Base-by-base conservation (phyloP, 331 rosid genomes). In the Quercus tomentella region DNA sequence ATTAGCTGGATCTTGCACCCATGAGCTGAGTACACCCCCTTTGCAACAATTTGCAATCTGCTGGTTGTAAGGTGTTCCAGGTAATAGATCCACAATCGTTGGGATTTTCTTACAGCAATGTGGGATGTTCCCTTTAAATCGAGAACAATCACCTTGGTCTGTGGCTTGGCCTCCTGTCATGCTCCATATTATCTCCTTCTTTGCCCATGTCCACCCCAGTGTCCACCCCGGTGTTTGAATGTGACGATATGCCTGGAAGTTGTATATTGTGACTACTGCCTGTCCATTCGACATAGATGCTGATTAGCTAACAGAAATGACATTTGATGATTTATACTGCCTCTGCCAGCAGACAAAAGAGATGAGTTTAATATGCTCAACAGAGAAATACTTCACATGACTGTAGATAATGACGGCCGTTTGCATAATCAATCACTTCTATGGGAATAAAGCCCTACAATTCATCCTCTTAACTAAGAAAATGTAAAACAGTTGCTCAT, bases 71-170 rank as follows among this genome's bases (percentile, higher is more conserved):
- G 97, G 95, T 16, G 95, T 85, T 75, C 98, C 98, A 0, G 97
- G 97, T 76, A 94, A 70, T 77, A 92, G 81, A 87, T 94, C 98
- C 17, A 94, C 97, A 37, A 92, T 3, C 0, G 88, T 84, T 12
- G 97, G 97, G 23, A 67, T 70, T 87, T 72, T 91, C 77, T 87
- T 82, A 86, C 98, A 94, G 89, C 92, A 88, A 84, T 94, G 90
- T 3, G 98, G 97, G 33, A 63, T 41, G 73, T 4, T 81, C 7
- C 70, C 86, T 67, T 89, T 94, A 60, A 52, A 92, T 71, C 81
- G 88, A 35, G 98, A 94, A 80, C 98, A 94, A 80, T 94, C 98
- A 37, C 98, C 98, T 86, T 94, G 97, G 51, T 92, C 97, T 12
- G 95, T 94, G 66, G 95, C 20, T 77, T 94, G 91, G 62, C 87